Evolutionary conservation across 768 basidiomycete genomes (phyloP), one percentile per base, ranked within the genome.

Genomic region (Podaxis sp.): DNA sequence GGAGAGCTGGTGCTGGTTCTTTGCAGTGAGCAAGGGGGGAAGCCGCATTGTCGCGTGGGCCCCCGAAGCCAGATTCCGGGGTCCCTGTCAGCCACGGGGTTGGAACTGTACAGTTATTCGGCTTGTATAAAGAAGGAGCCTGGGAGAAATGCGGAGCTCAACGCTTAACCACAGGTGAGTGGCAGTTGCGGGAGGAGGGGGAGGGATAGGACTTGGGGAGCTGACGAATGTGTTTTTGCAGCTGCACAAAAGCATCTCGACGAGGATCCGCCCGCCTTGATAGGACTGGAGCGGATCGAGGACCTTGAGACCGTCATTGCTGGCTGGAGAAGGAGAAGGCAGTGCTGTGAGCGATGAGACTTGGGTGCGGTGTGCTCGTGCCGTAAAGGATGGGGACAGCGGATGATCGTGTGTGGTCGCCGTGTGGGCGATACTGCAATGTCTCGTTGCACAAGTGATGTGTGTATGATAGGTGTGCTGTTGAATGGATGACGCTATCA

Each of bases 201-300:
- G 46, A 40, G 46, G 44, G 9, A 27, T 5, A 37, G 10, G 13
- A 38, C 25, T 50, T 38, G 50, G 69, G 76, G 56, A 16, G 38
- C 71, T 62, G 5, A 21, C 27, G 1, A 13, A 35, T 5, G 16
- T 16, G 55, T 37, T 38, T 21, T 56, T 55, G 11, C 64, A 91
- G 89, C 83, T 82, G 70, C 76, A 77, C 70, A 84, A 90, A 93
- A 93, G 91, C 91, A 92, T 92, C 91, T 91, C 87, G 82, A 86
- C 80, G 88, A 92, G 68, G 90, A 85, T 75, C 77, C 76, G 85
- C 82, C 84, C 88, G 82, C 90, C 83, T 72, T 35, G 44, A 64
- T 55, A 75, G 85, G 89, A 88, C 76, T 82, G 83, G 83, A 68
- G 87, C 76, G 80, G 83, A 79, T 89, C 87, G 81, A 91, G 82